phyloP scores from a whole-genome alignment of 2,329 filamentous ascomycete species.

The Septoria linicola region DNA sequence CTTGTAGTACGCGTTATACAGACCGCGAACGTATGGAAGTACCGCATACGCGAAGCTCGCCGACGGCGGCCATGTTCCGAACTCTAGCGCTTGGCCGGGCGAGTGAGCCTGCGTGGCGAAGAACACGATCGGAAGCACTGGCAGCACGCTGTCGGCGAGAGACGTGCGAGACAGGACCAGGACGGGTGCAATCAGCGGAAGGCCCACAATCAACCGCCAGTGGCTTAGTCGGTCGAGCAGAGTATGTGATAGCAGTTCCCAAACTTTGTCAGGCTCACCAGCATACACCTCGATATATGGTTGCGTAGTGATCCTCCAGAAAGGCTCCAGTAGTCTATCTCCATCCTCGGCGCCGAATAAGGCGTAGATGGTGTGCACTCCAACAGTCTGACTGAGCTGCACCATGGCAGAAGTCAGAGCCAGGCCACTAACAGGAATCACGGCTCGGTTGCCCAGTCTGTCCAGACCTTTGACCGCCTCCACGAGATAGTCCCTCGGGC shows the following conservation, averaged over 20 bases:
- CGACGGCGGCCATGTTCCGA: conserved; percentile 64
- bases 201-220: conserved; percentile 57
- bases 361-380: conserved; percentile 62
- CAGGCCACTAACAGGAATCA: conserved; percentile 64
- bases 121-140: conserved; percentile 62
- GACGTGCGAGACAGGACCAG: conserved; percentile 67
- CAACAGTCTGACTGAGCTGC: conserved; percentile 44
- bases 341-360: conserved; percentile 66
- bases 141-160: conserved; percentile 62
- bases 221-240: conserved; percentile 38
- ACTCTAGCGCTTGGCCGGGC: conserved; percentile 47
- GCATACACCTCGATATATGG: conserved; percentile 30
- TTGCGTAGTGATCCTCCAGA: conserved; percentile 28
- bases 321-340: conserved; percentile 51
- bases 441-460: conserved; percentile 56
- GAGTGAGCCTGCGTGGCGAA: conserved; percentile 55
- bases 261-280: conserved; percentile 14
- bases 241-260: conserved; percentile 19
- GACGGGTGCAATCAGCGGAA: conserved; percentile 66
- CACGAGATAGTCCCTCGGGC: conserved; percentile 72
- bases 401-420: conserved; percentile 43
- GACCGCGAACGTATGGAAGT: conserved; percentile 63
- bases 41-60: conserved; percentile 65
- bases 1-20: conserved; percentile 64
- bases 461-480: conserved; percentile 62